Evolutionary conservation across 2,329 filamentous ascomycete species (phyloP).

Genomic region (Neurospora sp.): DNA sequence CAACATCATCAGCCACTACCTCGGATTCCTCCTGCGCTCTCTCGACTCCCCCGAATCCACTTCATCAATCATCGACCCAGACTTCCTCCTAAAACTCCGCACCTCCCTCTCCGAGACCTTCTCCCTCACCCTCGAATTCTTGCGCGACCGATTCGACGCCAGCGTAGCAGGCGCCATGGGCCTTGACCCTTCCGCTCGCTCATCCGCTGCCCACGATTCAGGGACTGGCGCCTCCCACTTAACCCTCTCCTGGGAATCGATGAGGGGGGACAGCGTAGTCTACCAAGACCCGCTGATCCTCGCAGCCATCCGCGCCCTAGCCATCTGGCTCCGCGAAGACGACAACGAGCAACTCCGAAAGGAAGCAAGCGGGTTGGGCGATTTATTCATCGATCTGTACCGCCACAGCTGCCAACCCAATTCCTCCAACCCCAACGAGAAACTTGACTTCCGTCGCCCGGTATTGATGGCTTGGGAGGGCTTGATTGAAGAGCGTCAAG

Average conservation of each 20-base stretch:
- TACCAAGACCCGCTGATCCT: constrained; percentile 48
- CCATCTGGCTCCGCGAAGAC: constrained; percentile 61
- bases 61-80: constrained; percentile 41
- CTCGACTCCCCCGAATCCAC: constrained; percentile 33
- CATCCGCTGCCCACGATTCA: constrained; percentile 31
- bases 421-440: constrained; percentile 6
- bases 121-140: constrained; percentile 52
- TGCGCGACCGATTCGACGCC: constrained; percentile 62
- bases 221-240: constrained; percentile 19
- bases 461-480: constrained; percentile 52
- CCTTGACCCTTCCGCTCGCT: constrained; percentile 47
- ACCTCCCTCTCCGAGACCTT: constrained; percentile 53
- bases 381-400: constrained; percentile 57
- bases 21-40: constrained; percentile 45
- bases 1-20: constrained; percentile 52
- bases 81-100: constrained; percentile 51
- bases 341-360: constrained; percentile 49
- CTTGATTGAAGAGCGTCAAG: constrained; percentile 38
- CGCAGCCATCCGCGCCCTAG: constrained; percentile 46
- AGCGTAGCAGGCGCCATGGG: constrained; percentile 53
- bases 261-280: constrained; percentile 24
- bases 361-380: constrained; percentile 48
- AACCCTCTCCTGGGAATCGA: constrained; percentile 50
- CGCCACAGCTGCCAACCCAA: constrained; percentile 17
- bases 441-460: constrained; percentile 45